Evolutionary conservation across 306 rosid genomes (phyloP), one percentile per base, ranked within the genome.

Genomic region (Cajanus cajan): DNA sequence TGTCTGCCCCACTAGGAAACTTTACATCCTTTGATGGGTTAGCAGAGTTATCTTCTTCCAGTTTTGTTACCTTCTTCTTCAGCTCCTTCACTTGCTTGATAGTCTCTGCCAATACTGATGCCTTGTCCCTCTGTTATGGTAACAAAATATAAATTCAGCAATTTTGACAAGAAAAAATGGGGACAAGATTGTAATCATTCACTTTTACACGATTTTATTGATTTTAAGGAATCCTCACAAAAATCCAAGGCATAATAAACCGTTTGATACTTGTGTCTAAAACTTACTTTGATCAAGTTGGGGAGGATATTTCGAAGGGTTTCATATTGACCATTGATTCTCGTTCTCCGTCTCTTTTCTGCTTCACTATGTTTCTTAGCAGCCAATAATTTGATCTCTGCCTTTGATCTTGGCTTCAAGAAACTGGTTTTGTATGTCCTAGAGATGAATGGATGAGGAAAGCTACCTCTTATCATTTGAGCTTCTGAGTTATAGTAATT

Each of bases 361-460:
- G 96, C 89, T 80, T 89, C 87, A 19, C 94, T 86, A 79, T 90
- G 97, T 73, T 85, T 93, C 87, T 82, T 83, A 58, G 96, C 94
- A 0, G 86, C 90, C 6, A 78, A 28, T 50, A 76, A 16, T 78
- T 84, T 89, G 76, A 68, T 48, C 73, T 90, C 92, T 21, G 61
- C 85, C 73, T 80, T 88, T 43, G 92, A 81, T 77, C 79, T 87
- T 82, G 84, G 83, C 71, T 83, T 89, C 11, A 61, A 65, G 82
- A 80, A 48, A 4, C 85, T 73, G 77, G 24, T 83, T 71, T 71
- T 79, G 58, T 50, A 79, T 66, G 85, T 67, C 14, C 76, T 68
- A 25, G 77, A 69, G 51, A 70, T 68, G 72, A 77, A 67, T 70
- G 86, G 68, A 67, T 4, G 72, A 58, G 77, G 19, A 72, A 85